Conservation (phyloP, 176 grass and related monocot species). For the Panicum miliaceum region DNA sequence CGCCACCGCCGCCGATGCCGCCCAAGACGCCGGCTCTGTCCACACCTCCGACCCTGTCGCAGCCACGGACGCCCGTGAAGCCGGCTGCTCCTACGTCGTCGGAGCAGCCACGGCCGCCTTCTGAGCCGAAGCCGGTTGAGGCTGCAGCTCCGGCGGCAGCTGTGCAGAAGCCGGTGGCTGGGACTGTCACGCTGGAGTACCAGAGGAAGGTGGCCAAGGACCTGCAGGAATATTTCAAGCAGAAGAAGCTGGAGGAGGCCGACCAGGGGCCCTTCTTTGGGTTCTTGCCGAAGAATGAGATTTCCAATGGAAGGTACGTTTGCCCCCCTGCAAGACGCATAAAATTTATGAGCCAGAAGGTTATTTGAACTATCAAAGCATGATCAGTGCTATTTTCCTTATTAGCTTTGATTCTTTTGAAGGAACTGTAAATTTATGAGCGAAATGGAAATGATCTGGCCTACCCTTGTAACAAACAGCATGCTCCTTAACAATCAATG, state of each 20-base stretch:
- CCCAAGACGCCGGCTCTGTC: constrained; percentile 56
- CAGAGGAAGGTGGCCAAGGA: constrained; percentile 99
- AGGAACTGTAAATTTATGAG: constrained; percentile 5
- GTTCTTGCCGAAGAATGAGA: constrained; percentile 86
- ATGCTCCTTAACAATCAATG: neutral
- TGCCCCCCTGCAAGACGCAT: constrained; percentile 31
- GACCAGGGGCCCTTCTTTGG: constrained; percentile 87
- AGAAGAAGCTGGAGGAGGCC: constrained; percentile 92
- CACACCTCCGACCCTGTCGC: constrained; percentile 56
- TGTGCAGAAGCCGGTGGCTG: constrained; percentile 36
- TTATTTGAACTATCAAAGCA: neutral
- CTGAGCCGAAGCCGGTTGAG: constrained; percentile 37
- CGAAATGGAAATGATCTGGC: constrained; percentile 30
- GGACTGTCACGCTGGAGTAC: constrained; percentile 81
- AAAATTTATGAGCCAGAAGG: neutral
- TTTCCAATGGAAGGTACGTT: constrained; percentile 90
- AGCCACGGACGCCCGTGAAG: constrained; percentile 58
- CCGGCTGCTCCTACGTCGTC: constrained; percentile 31
- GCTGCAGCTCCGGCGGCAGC: constrained; percentile 25
- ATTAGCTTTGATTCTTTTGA: neutral
- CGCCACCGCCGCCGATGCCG: constrained; percentile 59
- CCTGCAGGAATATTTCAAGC: constrained; percentile 96
- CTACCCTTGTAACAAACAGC: constrained; percentile 11
- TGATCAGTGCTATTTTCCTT: neutral
- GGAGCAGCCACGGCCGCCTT: constrained; percentile 30